These are phyloP conservation scores for Penicillium psychrosexuale DNA, from an alignment of 2,329 filamentous ascomycete genomes.

Conservation along the genomic window DNA sequence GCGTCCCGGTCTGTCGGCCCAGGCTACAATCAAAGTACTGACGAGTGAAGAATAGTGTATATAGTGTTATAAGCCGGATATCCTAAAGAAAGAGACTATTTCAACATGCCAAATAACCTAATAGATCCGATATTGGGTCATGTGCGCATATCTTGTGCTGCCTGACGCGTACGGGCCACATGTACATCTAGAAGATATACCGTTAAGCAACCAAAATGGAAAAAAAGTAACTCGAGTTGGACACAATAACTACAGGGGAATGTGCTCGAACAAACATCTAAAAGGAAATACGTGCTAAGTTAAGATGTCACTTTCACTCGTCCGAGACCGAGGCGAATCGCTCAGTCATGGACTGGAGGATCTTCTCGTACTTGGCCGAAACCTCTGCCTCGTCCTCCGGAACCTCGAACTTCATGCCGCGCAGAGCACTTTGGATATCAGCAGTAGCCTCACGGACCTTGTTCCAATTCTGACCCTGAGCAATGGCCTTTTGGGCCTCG, in stretches of 20 bases:
- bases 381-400: constrained; percentile 79
- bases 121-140: neutral
- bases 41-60: too few relatives aligned
- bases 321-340: constrained; percentile 96
- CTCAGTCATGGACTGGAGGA: constrained; percentile 89
- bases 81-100: neutral
- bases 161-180: constrained; percentile 1
- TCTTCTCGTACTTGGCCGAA: constrained; percentile 89
- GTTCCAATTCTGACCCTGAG: constrained; percentile 84
- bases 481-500: constrained; percentile 91
- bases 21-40: constrained; percentile 1
- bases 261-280: constrained; percentile 31
- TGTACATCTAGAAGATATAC: constrained; percentile 1
- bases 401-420: constrained; percentile 95
- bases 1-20: constrained; percentile 10
- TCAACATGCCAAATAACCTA: neutral
- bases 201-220: neutral
- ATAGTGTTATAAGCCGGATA: neutral
- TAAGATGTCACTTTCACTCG: constrained; percentile 60
- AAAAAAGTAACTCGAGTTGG: constrained; percentile 14
- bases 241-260: constrained; percentile 37
- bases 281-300: constrained; percentile 24
- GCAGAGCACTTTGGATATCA: constrained; percentile 79
- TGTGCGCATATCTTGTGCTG: neutral
- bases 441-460: constrained; percentile 89